Conservation (phyloP, 805 yeast genomes). For the Candida adriatica region DNA sequence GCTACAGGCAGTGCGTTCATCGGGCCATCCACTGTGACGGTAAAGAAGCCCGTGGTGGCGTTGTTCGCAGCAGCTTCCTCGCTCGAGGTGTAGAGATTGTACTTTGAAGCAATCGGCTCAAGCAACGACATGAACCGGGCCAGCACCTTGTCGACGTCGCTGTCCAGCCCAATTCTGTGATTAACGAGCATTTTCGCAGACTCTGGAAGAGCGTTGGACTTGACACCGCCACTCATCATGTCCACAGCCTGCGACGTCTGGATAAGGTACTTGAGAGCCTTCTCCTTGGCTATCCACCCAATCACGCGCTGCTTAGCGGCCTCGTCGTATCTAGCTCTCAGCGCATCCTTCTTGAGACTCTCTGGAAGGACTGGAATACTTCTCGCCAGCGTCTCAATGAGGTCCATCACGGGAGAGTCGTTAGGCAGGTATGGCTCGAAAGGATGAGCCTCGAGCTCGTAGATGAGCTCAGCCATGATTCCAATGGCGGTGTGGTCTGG, state of each 20-base stretch:
- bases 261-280: constrained; percentile 11
- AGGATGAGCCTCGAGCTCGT: constrained; percentile 47
- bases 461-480: constrained; percentile 47
- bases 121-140: constrained; percentile 16
- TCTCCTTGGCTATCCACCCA: constrained; percentile 13
- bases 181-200: constrained; percentile 40
- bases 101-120: constrained; percentile 14
- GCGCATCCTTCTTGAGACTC: constrained; percentile 25
- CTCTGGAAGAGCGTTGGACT: constrained; percentile 75
- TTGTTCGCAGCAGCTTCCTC: constrained; percentile 10
- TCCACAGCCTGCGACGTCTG: constrained; percentile 22
- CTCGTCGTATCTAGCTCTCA: constrained; percentile 29
- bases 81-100: constrained; percentile 15
- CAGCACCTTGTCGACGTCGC: constrained; percentile 34
- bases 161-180: constrained; percentile 58
- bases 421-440: constrained; percentile 38
- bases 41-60: constrained; percentile 23
- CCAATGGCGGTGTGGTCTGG: constrained; percentile 75
- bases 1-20: constrained; percentile 13
- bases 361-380: constrained; percentile 22
- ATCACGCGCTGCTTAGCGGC: constrained; percentile 32
- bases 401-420: constrained; percentile 47
- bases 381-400: constrained; percentile 58
- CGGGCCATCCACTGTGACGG: constrained; percentile 13
- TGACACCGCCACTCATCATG: constrained; percentile 59